Evolutionary conservation across 352 stramenopile species (phyloP).

Genomic region (Phytophthora multivora): DNA sequence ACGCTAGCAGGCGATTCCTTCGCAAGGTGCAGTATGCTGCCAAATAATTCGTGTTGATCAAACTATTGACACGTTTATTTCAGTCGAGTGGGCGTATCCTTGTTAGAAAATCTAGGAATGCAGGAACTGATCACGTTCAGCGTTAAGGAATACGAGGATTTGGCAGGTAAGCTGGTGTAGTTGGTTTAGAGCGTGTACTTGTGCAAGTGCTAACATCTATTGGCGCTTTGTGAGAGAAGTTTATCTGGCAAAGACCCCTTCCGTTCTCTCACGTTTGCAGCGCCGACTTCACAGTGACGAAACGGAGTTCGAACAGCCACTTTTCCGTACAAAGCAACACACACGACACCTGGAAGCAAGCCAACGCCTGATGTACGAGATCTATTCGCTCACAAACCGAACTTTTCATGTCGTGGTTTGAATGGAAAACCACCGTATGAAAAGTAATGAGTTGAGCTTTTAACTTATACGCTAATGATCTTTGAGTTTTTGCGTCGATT

Average conservation of each 20-base stretch:
- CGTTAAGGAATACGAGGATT: constrained; percentile 52
- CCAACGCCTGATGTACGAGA: constrained; percentile 44
- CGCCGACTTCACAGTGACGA: constrained; percentile 27
- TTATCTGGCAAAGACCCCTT: constrained; percentile 32
- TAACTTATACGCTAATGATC: constrained; percentile 26
- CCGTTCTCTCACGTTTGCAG: constrained; percentile 19
- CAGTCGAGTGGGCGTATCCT: constrained; percentile 58
- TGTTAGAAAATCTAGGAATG: constrained; percentile 48
- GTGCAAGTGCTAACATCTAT: constrained; percentile 7
- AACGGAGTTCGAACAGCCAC: constrained; percentile 9
- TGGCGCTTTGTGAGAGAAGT: constrained; percentile 22
- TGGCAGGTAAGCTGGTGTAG: constrained; percentile 39
- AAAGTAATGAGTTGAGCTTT: constrained; percentile 10
- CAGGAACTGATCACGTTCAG: constrained; percentile 46
- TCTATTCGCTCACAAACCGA: constrained; percentile 24
- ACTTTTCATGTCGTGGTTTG: constrained; percentile 42
- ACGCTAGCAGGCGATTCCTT: constrained; percentile 76
- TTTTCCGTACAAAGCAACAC: constrained; percentile 49
- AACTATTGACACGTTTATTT: not conserved
- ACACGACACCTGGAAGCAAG: constrained; percentile 44
- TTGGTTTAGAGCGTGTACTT: not conserved
- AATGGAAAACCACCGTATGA: too few relatives aligned
- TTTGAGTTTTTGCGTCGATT: constrained; percentile 14
- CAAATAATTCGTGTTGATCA: not conserved
- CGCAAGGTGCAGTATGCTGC: constrained; percentile 38